Conservation (phyloP, 441 rosid genomes). For the Gossypium schwendimanii region DNA sequence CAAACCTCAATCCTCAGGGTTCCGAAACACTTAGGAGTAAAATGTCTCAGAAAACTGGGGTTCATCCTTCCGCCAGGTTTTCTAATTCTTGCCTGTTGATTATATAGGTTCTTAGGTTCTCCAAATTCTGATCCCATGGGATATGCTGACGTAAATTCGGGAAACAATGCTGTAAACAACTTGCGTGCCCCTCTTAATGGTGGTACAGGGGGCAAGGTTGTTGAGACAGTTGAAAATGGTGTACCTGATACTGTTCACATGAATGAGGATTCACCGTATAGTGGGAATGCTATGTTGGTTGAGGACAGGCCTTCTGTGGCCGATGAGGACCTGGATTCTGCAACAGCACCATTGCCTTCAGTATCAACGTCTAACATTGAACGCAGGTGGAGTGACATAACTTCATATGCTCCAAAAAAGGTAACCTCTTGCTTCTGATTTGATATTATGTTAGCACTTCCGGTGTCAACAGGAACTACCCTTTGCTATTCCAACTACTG, state of each 20-base stretch:
- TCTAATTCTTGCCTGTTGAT: conserved; percentile 64
- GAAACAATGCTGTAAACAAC: conserved; percentile 15
- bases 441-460: not conserved
- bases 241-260: conserved; percentile 24
- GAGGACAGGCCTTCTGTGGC: conserved; percentile 42
- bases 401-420: conserved; percentile 67
- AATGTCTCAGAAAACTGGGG: conserved; percentile 46
- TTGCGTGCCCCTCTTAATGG: conserved; percentile 36
- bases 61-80: conserved; percentile 43
- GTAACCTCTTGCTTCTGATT: conserved; percentile 26
- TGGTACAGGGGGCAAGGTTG: conserved; percentile 27
- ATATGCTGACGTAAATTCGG: conserved; percentile 20
- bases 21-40: conserved; percentile 19
- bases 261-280: conserved; percentile 78
- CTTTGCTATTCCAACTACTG: not conserved
- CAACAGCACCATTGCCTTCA: conserved; percentile 40
- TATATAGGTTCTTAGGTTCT: conserved; percentile 49
- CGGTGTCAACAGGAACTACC: not conserved
- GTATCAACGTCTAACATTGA: conserved; percentile 41
- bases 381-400: conserved; percentile 76
- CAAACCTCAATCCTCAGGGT: conserved; percentile 36
- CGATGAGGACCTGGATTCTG: conserved; percentile 46
- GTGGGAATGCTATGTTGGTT: conserved; percentile 27
- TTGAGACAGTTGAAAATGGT: conserved; percentile 26
- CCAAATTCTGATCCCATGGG: conserved; percentile 34